Percentiles rank a stretch among this genome's conserved stretches.
Evolutionary conservation across 495 filamentous ascomycete species (phyloP).

Genomic region (Penicillium simplicissimum): DNA sequence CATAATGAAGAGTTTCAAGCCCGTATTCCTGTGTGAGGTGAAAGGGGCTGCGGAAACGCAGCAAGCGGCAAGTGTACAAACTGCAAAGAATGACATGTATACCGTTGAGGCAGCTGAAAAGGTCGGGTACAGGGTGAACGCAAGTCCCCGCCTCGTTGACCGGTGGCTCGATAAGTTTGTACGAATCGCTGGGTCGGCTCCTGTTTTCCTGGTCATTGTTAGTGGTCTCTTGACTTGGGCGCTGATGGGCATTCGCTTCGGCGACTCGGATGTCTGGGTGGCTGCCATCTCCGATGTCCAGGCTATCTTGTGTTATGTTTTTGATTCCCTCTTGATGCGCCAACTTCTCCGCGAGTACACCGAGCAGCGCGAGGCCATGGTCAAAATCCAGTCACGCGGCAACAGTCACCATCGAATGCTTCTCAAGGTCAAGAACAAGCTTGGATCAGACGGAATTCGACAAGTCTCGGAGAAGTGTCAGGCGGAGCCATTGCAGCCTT

Average conservation of each 20-base stretch:
- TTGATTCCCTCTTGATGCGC: slow-evolving; percentile 41
- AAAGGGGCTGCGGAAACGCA: slow-evolving; percentile 27
- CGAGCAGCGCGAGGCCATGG: slow-evolving; percentile 25
- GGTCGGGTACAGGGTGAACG: slow-evolving; percentile 20
- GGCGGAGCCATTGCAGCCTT: slow-evolving; percentile 7
- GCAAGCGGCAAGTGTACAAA: slow-evolving; percentile 5
- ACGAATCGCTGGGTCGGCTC: slow-evolving; percentile 27
- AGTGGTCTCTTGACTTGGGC: slow-evolving; percentile 29
- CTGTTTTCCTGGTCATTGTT: slow-evolving; percentile 31
- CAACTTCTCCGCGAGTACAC: slow-evolving; percentile 38
- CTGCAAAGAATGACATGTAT: not conserved
- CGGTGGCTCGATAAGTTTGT: slow-evolving; percentile 37
- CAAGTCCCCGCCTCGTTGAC: slow-evolving; percentile 27
- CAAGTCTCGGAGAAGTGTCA: slow-evolving; percentile 8
- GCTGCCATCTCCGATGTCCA: slow-evolving; percentile 39
- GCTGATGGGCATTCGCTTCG: slow-evolving; percentile 32
- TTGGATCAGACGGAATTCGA: slow-evolving; percentile 18
- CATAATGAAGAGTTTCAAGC: slow-evolving; percentile 16
- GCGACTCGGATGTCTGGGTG: slow-evolving; percentile 35
- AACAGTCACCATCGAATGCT: slow-evolving; percentile 35
- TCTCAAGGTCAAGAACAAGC: slow-evolving; percentile 17
- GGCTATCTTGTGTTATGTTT: slow-evolving; percentile 40
- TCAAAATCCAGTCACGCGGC: slow-evolving; percentile 33
- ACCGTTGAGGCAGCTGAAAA: slow-evolving; percentile 6
- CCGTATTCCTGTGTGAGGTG: slow-evolving; percentile 20